phyloP scores from a whole-genome alignment of 2,329 filamentous ascomycete genomes.

The Alternaria solani region DNA sequence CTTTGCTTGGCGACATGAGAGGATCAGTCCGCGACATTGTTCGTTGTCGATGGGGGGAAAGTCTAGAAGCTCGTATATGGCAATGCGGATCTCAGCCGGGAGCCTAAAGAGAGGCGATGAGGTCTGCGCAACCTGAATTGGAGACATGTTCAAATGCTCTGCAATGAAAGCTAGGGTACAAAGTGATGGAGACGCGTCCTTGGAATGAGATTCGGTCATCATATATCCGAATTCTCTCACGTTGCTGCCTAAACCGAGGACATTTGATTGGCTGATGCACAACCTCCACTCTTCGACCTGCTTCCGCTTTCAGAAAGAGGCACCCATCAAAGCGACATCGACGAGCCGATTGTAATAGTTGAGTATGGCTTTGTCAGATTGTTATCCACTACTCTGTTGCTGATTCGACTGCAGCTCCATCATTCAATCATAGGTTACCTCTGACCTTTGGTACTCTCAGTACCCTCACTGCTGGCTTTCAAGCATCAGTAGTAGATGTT shows the following conservation, averaged over 20 bases:
- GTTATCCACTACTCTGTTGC: background rate
- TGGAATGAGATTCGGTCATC: background rate
- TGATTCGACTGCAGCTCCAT: background rate
- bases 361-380: background rate
- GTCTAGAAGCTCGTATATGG: conserved; percentile 2
- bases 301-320: background rate
- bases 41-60: conserved; percentile 4
- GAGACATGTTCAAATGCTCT: background rate
- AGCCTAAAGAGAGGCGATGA: background rate
- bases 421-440: background rate
- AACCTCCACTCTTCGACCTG: background rate
- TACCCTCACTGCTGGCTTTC: background rate
- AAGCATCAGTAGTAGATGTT: background rate
- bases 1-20: conserved; percentile 4
- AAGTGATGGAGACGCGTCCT: background rate
- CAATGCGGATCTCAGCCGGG: conserved; percentile 1
- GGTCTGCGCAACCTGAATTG: background rate
- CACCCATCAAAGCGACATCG: background rate
- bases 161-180: background rate
- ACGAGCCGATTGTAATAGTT: background rate
- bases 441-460: background rate
- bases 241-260: background rate
- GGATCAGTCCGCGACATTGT: background rate
- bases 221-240: background rate
- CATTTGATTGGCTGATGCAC: conserved; percentile 1